Conservation (phyloP, 129 eudicot genomes). For the Artemisia tridentata region DNA sequence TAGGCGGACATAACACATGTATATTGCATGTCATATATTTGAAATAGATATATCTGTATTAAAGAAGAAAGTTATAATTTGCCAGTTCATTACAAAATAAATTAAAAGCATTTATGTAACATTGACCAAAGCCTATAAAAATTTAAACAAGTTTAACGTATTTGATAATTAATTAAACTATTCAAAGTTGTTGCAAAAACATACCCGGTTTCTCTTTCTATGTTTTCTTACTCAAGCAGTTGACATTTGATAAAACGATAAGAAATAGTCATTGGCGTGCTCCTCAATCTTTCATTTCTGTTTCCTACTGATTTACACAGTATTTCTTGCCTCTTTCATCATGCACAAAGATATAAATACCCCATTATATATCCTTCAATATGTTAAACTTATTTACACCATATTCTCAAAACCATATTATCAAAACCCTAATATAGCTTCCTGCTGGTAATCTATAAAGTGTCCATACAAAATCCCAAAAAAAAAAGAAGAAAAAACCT, state of each 20-base stretch:
- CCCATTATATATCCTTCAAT: background rate
- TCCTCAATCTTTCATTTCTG: conserved; percentile 24
- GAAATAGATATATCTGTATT: too few relatives aligned
- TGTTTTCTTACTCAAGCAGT: conserved; percentile 23
- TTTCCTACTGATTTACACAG: conserved; percentile 32
- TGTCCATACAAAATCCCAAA: background rate
- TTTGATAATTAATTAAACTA: background rate
- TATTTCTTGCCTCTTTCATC: conserved; percentile 2
- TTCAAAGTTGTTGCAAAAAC: conserved; percentile 17
- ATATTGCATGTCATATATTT: too few relatives aligned
- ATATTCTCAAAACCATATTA: background rate
- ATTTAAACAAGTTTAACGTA: background rate
- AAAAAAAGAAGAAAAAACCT: conserved; percentile 16
- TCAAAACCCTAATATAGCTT: background rate
- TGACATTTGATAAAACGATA: conserved; percentile 25
- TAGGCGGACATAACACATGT: too few relatives aligned
- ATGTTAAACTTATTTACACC: conserved; percentile 1
- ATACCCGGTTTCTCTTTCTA: conserved; percentile 11
- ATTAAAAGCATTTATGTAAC: background rate
- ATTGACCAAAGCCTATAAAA: background rate
- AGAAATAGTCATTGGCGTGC: conserved; percentile 32
- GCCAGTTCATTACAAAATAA: too few relatives aligned
- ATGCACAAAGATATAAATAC: background rate
- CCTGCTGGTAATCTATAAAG: too few relatives aligned
- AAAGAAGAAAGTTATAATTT: too few relatives aligned